These are phyloP conservation scores for Candida morakotiae DNA, from an alignment of 805 yeast species.

Conservation along the genomic window DNA sequence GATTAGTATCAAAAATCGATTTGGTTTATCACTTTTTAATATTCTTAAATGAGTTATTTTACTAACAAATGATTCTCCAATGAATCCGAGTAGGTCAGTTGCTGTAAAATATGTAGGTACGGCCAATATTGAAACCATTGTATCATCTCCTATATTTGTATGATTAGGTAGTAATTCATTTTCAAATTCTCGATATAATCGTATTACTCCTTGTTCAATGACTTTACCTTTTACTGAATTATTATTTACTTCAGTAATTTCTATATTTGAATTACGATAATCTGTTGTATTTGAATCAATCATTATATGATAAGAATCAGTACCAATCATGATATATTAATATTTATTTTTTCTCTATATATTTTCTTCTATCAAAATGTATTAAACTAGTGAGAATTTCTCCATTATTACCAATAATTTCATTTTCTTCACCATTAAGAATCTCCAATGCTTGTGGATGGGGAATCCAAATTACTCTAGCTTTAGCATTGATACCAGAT, in stretches of 20 bases:
- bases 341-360: slow-evolving; percentile 5
- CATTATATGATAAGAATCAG: slow-evolving; percentile 36
- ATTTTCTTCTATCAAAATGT: slow-evolving; percentile 33
- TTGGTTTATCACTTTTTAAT: slow-evolving; percentile 59
- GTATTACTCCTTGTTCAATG: slow-evolving; percentile 71
- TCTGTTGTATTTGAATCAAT: slow-evolving; percentile 15
- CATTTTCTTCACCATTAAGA: slow-evolving; percentile 46
- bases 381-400: slow-evolving; percentile 48
- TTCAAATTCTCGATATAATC: slow-evolving; percentile 57
- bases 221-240: slow-evolving; percentile 48
- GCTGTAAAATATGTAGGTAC: slow-evolving; percentile 86
- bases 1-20: slow-evolving; percentile 71
- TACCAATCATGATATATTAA: slow-evolving; percentile 31
- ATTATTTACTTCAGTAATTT: slow-evolving; percentile 24
- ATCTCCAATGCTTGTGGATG: slow-evolving; percentile 67
- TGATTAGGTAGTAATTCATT: slow-evolving; percentile 12
- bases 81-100: slow-evolving; percentile 75
- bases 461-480: slow-evolving; percentile 92
- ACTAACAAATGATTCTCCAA: slow-evolving; percentile 58
- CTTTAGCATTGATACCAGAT: slow-evolving; percentile 81
- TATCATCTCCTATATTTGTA: slow-evolving; percentile 44
- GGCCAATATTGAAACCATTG: slow-evolving; percentile 76
- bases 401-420: slow-evolving; percentile 53
- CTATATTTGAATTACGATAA: slow-evolving; percentile 28
- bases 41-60: slow-evolving; percentile 69